Evolutionary conservation across 768 basidiomycete species (phyloP), one percentile per base, ranked within the genome.

Genomic region (Leccinellum luteum): DNA sequence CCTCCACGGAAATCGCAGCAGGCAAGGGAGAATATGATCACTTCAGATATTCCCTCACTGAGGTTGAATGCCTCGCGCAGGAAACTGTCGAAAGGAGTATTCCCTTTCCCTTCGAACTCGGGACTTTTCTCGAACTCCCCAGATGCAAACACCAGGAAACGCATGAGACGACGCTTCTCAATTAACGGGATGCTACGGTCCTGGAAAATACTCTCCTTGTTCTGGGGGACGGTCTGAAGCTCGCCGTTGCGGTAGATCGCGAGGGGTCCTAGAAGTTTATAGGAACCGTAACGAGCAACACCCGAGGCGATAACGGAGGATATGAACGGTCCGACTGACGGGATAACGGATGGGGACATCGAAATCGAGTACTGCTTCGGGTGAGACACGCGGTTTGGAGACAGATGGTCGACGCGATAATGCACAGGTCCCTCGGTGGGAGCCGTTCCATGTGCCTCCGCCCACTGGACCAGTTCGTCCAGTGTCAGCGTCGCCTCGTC

Each of bases 201-300:
- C 76, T 90, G 94, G 81, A 98, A 98, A 3, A 98, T 82, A 57
- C 92, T 90, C 71, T 94, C 94, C 70, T 97, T 98, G 74, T 85
- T 91, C 31, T 87, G 86, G 1, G 96, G 96, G 0, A 98, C 95
- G 51, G 73, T 80, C 64, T 82, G 82, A 53, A 84, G 67, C 21
- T 68, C 62, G 52, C 69, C 69, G 2, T 80, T 75, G 50, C 83
- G 75, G 64, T 85, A 86, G 45, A 92, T 74, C 38, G 78, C 83
- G 17, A 90, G 78, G 23, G 81, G 82, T 59, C 88, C 91, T 19
- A 98, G 76, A 4, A 97, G 79, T 48, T 89, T 85, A 69, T 94
- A 98, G 3, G 86, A 87, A n/a, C 93, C 92, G 67, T 98, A 98
- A 56, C 87, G 85, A 8, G 93, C 81, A 14, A 98, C 93, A 23